Evolutionary conservation across 176 grass and related monocot species (phyloP).

Genomic region (Oryza longistaminata): DNA sequence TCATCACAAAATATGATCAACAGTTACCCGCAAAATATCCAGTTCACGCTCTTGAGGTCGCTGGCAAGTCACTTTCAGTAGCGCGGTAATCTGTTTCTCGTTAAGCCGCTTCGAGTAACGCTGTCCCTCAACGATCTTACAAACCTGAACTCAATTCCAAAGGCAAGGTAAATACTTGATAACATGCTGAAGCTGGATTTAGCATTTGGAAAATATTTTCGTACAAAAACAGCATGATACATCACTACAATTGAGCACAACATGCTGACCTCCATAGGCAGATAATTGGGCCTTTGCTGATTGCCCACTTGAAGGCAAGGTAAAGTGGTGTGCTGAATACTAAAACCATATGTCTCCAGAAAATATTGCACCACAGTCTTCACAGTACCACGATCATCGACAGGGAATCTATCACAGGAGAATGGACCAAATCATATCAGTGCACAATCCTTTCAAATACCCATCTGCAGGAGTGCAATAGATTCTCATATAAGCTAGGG

Average conservation of each 20-base stretch:
- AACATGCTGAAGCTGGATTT: conserved; percentile 24
- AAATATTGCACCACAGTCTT: conserved; percentile 97
- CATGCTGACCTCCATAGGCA: conserved; percentile 77
- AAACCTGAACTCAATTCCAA: conserved; percentile 58
- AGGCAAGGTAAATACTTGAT: conserved; percentile 13
- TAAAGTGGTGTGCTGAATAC: conserved; percentile 83
- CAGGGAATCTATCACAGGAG: conserved; percentile 58
- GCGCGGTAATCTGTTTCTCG: conserved; percentile 89
- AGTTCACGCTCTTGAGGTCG: conserved; percentile 72
- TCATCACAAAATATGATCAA: conserved; percentile 8
- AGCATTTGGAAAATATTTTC: background rate
- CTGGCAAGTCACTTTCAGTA: conserved; percentile 90
- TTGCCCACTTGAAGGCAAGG: conserved; percentile 96
- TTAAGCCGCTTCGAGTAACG: conserved; percentile 88
- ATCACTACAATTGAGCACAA: background rate
- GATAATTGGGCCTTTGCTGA: conserved; percentile 92
- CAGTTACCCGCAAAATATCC: conserved; percentile 75
- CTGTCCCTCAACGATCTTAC: conserved; percentile 92
- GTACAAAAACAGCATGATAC: background rate
- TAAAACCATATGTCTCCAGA: conserved; percentile 85
- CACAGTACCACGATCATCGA: conserved; percentile 86
- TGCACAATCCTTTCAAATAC: background rate
- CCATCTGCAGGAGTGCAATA: conserved; percentile 1
- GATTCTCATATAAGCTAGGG: background rate
- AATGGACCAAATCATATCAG: conserved; percentile 22